phyloP scores from a whole-genome alignment of 2,329 filamentous ascomycete genomes.

The Capronia americana region DNA sequence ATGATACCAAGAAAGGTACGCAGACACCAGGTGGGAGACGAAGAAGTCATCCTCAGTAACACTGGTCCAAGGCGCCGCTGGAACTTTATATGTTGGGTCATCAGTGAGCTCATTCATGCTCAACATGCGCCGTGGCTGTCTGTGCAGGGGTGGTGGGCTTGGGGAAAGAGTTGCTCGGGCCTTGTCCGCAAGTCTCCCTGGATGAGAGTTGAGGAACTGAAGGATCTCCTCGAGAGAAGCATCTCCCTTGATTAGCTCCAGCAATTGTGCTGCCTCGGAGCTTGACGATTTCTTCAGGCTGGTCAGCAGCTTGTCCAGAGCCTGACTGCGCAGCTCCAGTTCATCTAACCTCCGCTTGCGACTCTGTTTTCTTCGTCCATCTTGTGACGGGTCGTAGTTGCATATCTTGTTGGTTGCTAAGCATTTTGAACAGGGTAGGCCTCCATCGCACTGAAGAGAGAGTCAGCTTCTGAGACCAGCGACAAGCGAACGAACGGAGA shows the following conservation, averaged over 20 bases:
- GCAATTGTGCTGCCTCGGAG: conserved; percentile 41
- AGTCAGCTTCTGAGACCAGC: conserved; percentile 1
- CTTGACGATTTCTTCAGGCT: conserved; percentile 42
- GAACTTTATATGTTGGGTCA: conserved; percentile 18
- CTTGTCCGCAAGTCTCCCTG: conserved; percentile 22
- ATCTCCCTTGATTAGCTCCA: conserved; percentile 43
- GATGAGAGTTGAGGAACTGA: conserved; percentile 33
- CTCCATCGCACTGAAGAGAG: conserved; percentile 43
- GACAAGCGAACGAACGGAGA: not conserved
- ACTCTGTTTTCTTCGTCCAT: conserved; percentile 48
- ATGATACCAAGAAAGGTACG: conserved; percentile 46
- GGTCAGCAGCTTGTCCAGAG: conserved; percentile 44
- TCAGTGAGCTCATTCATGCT: conserved; percentile 27
- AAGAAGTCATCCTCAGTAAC: conserved; percentile 44
- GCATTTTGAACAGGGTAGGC: conserved; percentile 48
- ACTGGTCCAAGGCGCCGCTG: conserved; percentile 42
- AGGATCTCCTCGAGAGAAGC: conserved; percentile 42
- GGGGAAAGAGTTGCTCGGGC: conserved; percentile 20
- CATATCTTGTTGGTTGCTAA: conserved; percentile 43
- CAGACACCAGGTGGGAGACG: conserved; percentile 45
- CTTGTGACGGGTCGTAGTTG: conserved; percentile 46
- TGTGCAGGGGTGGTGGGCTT: conserved; percentile 21
- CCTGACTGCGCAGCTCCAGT: conserved; percentile 44
- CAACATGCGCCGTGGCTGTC: conserved; percentile 23
- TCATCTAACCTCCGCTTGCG: conserved; percentile 47